Evolutionary conservation across 805 yeast genomes (phyloP), one percentile per base, ranked within the genome.

Genomic region (Candida stauntonica): DNA sequence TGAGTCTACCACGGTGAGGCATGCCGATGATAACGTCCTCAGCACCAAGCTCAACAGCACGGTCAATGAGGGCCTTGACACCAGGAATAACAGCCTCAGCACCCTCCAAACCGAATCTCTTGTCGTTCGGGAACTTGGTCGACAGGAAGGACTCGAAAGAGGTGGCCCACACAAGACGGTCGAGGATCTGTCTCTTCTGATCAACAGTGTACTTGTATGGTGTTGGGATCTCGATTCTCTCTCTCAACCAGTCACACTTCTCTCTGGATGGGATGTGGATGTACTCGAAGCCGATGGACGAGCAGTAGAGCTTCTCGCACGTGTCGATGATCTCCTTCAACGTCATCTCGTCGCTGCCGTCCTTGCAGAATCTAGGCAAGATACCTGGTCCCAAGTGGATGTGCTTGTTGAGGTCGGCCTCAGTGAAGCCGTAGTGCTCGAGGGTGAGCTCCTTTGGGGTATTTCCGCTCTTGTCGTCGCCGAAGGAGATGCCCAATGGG

Each of bases 1-100:
- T 93, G 58, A 93, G 75, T 72, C 99, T 82, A 69, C 99, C 99
- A 77, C 99, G 86, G 69, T 93, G 99, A 38, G 99, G 97, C 98
- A 93, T 93, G 72, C 99, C 99, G 55, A 93, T 83, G 57, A 91
- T 94, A 46, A 93, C 81, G 63, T 91, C 98, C 67, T 89, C 96
- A 37, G 91, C 82, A 55, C 99, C 99, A 46, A 72, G 68, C 51
- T 85, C 94, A 35, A 89, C 98, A 31, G 96, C 76, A 51, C 88
- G 81, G 67, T 93, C 99, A 61, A 93, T 88, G 61, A 93, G 65
- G 35, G 96, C 84, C 72, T 93, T 93, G 74, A 93, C 81, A 71
- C 98, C 99, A 32, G 98, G 98, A 35, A 93, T 86, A 56, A 86
- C 84, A 34, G 95, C 73, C 70, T 93, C 99, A 49, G 95, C 95